Percentiles rank a stretch among this genome's conserved stretches.
These are phyloP conservation scores for Daldinia bambusicola DNA, from an alignment of 495 filamentous ascomycete genomes.

Conservation along the genomic window DNA sequence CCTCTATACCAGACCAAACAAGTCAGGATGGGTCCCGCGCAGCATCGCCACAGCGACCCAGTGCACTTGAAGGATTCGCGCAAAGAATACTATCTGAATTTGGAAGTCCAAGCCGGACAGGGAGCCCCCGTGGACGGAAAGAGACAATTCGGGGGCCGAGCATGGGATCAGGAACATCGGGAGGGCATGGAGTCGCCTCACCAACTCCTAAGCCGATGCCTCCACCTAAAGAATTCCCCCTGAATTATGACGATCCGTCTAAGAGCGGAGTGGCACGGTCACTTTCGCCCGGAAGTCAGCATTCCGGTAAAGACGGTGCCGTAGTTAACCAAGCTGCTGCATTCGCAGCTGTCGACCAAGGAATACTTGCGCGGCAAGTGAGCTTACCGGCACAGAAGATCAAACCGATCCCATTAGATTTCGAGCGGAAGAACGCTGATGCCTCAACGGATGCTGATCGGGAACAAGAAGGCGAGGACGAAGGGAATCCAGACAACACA, in stretches of 20 bases:
- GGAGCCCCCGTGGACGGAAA: conserved; percentile 60
- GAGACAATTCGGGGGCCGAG: conserved; percentile 47
- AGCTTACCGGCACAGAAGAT: conserved; percentile 50
- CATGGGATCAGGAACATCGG: conserved; percentile 39
- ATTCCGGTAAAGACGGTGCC: conserved; percentile 44
- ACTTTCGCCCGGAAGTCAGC: conserved; percentile 51
- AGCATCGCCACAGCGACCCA: conserved; percentile 57
- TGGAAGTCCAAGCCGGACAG: conserved; percentile 59
- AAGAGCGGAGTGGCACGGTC: conserved; percentile 47
- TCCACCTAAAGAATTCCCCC: conserved; percentile 46
- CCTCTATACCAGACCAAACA: conserved; percentile 46
- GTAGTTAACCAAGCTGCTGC: conserved; percentile 58
- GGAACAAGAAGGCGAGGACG: conserved; percentile 34
- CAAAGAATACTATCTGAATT: conserved; percentile 67
- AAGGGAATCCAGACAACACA: conserved; percentile 40
- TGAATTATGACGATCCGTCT: conserved; percentile 45
- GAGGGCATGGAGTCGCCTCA: conserved; percentile 39
- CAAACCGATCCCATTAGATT: conserved; percentile 54
- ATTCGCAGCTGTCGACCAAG: conserved; percentile 64
- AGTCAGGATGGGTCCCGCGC: conserved; percentile 51
- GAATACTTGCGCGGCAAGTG: conserved; percentile 59
- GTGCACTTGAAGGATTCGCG: conserved; percentile 63
- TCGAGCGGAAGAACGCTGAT: conserved; percentile 46
- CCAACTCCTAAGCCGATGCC: conserved; percentile 49
- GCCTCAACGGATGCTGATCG: conserved; percentile 37